Evolutionary conservation across 169 alveolate species (phyloP).

Genomic region (Toxoplasma gondii): DNA sequence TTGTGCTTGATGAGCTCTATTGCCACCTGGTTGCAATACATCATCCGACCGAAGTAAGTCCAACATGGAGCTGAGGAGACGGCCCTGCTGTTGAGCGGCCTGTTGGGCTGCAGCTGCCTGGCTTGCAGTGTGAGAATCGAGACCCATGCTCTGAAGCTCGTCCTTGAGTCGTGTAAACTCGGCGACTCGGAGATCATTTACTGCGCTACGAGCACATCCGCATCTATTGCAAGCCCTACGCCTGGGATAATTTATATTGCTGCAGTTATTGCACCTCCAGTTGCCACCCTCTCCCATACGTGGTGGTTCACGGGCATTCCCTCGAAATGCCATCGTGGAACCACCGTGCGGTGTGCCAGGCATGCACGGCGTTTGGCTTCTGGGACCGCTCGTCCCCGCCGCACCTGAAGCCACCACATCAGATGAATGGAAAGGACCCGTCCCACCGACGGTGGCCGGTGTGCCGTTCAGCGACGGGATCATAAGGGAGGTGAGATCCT

Average conservation of each 20-base stretch:
- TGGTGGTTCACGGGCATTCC: conserved; percentile 51
- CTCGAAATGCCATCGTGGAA: conserved; percentile 36
- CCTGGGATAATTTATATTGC: conserved; percentile 76
- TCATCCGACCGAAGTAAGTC: not conserved
- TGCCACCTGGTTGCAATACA: not conserved
- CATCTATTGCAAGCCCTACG: conserved; percentile 76
- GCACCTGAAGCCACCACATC: conserved; percentile 4
- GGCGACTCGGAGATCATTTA: conserved; percentile 71
- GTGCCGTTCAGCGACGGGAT: conserved; percentile 28
- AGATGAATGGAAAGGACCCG: not conserved
- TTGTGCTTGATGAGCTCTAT: not conserved
- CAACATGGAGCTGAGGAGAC: not conserved
- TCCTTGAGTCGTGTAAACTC: conserved; percentile 52
- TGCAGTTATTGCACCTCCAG: conserved; percentile 78
- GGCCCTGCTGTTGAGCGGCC: conserved; percentile 58
- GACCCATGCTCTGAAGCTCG: conserved; percentile 45
- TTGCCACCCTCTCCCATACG: conserved; percentile 73
- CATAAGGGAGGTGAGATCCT: not conserved
- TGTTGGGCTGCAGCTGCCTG: conserved; percentile 66
- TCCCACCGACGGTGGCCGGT: not conserved
- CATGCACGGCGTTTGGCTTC: not conserved
- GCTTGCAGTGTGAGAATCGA: conserved; percentile 46
- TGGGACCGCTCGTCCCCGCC: not conserved
- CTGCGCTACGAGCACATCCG: conserved; percentile 68
- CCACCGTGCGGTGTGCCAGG: conserved; percentile 31